Base-by-base conservation (phyloP, 1,284 basidiomycete genomes). In the Grifola frondosa region DNA sequence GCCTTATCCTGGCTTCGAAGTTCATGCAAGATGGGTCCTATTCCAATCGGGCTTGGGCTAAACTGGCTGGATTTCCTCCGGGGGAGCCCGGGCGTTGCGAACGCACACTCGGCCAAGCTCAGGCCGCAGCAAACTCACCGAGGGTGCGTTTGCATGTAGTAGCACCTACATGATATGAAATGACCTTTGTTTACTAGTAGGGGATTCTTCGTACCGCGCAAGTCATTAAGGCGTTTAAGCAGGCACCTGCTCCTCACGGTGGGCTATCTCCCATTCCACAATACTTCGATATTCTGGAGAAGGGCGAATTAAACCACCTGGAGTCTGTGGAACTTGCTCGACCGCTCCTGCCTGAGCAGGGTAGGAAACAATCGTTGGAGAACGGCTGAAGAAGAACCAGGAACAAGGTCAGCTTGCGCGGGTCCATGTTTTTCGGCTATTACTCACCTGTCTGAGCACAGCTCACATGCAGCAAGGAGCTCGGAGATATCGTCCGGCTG, bases 331-430 rank as follows among this genome's bases (percentile, higher is more conserved):
- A 99, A 67, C 82, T 99, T 35, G 95, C 96, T 1, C 83, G 92
- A 39, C 96, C 96, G 15, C 97, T 99, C 11, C 74, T 99, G 34
- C 86, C n/a, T n/a, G n/a, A 91, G 57, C 96, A 99, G 73, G 93
- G 93, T 42, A 84, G 94, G 61, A 99, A 99, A 71, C 93, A 97
- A 61, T 74, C 98, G 34, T 77, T 99, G 22, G 96, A 99, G 72
- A 98, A 98, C 99, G 97, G 96, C 73, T 99, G 53, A 99, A 99
- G 71, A 96, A 99, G n/a, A n/a, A n/a, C n/a, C n/a, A n/a, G n/a
- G 76, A 97, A 97, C 74, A 99, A 99, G 81, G 89, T 84, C 51
- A 23, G 63, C 45, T 13, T 22, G 29, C 22, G 24, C 16, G n/a
- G n/a, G n/a, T n/a, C n/a, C n/a, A n/a, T n/a, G n/a, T n/a, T n/a